Evolutionary conservation across 371 early-diverging fungal genomes (phyloP), one percentile per base, ranked within the genome.

Genomic region (Actinomortierella wolfii): DNA sequence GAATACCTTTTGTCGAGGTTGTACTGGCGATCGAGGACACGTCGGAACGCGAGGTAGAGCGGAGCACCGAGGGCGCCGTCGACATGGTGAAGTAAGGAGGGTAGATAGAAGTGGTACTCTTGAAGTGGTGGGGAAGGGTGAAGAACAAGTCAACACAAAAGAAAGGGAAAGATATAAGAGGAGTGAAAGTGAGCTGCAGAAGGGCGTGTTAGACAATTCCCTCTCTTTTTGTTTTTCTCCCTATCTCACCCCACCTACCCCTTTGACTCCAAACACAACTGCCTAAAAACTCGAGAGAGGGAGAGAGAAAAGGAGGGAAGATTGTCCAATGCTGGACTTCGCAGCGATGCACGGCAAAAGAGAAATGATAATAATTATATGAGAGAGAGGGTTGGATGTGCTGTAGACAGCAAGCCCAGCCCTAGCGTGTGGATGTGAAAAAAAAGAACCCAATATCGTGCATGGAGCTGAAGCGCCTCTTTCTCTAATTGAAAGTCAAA

Each of bases 1-100:
- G n/a, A n/a, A n/a, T 13, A 41, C 59, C 23, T 48, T 21, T 11
- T 5, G 54, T 41, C 40, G 28, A 25, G 21, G 54, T 21, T 20
- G 54, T 18, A 42, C 24, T 25, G 39, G 54, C 57, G 14, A 56
- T 25, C 13, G 62, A 47, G 48, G 39, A 56, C 47, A 59, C 47
- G n/a, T 73, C 73, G 3, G 73, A 61, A 59, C 73, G 73, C 20
- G 66, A 29, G 41, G 41, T 26, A 18, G 67, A 25, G 44, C 73
- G 62, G 57, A 59, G 54, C 56, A 73, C 54, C 17, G 73, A 66
- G 13, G 73, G 66, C 40, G 62, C 67, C 13, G 73, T 73, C 24
- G 73, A 73, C 73, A 73, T 69, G 26, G 57, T 21, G 21, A 18
- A 47, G 21, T 9, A 21, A 18, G 18, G 47, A 11, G 24, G 47